Evolutionary conservation across 495 filamentous ascomycete genomes (phyloP).

Genomic region (Hyphodiscus hymeniophilus): DNA sequence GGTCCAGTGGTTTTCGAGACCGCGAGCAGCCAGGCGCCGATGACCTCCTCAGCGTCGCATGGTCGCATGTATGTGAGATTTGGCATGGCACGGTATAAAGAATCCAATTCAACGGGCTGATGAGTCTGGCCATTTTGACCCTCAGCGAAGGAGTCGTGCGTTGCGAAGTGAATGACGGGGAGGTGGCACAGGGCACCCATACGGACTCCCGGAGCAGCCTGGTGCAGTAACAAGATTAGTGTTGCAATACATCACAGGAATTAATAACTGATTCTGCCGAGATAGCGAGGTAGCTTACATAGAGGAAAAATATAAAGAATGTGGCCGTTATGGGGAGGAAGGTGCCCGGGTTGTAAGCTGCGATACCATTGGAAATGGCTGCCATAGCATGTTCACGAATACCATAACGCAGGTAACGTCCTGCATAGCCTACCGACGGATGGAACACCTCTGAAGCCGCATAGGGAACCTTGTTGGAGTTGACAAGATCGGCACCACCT

Average conservation of each 20-base stretch:
- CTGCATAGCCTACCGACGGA: conserved; percentile 21
- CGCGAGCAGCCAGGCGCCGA: conserved; percentile 45
- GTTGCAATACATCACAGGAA: not conserved
- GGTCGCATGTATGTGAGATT: conserved; percentile 50
- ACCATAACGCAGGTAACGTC: conserved; percentile 46
- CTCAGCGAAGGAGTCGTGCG: conserved; percentile 51
- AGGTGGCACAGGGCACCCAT: conserved; percentile 52
- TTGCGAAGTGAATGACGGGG: conserved; percentile 49
- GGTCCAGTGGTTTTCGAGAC: conserved; percentile 34
- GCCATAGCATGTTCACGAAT: conserved; percentile 49
- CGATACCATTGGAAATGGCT: conserved; percentile 44
- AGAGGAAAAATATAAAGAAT: conserved; percentile 58
- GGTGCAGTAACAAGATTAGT: not conserved
- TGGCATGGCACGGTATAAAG: conserved; percentile 52
- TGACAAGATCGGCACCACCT: conserved; percentile 50
- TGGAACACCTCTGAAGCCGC: conserved; percentile 44
- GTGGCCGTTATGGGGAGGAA: conserved; percentile 44
- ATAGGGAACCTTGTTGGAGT: conserved; percentile 45
- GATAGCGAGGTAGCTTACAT: conserved; percentile 16
- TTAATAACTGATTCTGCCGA: not conserved
- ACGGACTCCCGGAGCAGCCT: conserved; percentile 47
- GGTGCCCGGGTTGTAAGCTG: conserved; percentile 40
- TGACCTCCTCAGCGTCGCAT: conserved; percentile 46
- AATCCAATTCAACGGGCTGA: conserved; percentile 49
- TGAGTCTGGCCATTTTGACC: conserved; percentile 56